These are phyloP conservation scores for Dimargaris xerosporica DNA, from an alignment of 192 early-diverging fungal genomes.

Conservation along the genomic window DNA sequence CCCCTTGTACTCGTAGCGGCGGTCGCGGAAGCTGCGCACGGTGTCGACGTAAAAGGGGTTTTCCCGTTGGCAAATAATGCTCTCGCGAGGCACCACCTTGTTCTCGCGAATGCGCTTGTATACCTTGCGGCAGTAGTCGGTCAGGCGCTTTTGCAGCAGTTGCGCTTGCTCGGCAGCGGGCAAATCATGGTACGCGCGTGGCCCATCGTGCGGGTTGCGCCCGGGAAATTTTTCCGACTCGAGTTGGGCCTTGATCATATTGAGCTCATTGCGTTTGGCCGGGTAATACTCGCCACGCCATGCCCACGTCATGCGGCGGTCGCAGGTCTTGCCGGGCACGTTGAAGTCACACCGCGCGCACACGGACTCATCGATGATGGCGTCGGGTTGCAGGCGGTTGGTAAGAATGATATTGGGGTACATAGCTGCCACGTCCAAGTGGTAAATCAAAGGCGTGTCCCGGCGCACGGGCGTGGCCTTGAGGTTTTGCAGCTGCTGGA, in stretches of 20 bases:
- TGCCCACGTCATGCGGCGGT: conserved; percentile 88
- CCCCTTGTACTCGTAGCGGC: conserved; percentile 95
- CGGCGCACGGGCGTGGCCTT: conserved; percentile 61
- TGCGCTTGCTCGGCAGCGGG: conserved; percentile 45
- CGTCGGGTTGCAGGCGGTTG: conserved; percentile 93
- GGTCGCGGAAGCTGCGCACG: conserved; percentile 89
- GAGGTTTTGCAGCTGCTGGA: conserved; percentile 46
- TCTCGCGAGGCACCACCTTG: conserved; percentile 65
- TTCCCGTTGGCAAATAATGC: conserved; percentile 92
- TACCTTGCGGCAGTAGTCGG: conserved; percentile 77
- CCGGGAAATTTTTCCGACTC: conserved; percentile 66
- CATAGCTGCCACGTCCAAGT: conserved; percentile 99
- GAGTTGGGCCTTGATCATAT: conserved; percentile 81
- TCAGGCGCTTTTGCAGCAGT: conserved; percentile 60
- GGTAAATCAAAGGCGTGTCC: conserved; percentile 83
- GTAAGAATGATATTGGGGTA: conserved; percentile 99
- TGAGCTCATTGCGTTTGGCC: conserved; percentile 73
- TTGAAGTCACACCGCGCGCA: conserved; percentile 94
- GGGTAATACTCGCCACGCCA: conserved; percentile 97
- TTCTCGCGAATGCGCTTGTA: conserved; percentile 73
- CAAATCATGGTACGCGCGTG: conserved; percentile 52
- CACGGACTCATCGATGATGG: conserved; percentile 73
- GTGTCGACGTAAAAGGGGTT: conserved; percentile 98
- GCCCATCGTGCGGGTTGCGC: conserved; percentile 31
- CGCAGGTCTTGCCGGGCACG: conserved; percentile 68